These are phyloP conservation scores for Pythium aristosporum DNA, from an alignment of 352 stramenopile genomes.

Conservation along the genomic window DNA sequence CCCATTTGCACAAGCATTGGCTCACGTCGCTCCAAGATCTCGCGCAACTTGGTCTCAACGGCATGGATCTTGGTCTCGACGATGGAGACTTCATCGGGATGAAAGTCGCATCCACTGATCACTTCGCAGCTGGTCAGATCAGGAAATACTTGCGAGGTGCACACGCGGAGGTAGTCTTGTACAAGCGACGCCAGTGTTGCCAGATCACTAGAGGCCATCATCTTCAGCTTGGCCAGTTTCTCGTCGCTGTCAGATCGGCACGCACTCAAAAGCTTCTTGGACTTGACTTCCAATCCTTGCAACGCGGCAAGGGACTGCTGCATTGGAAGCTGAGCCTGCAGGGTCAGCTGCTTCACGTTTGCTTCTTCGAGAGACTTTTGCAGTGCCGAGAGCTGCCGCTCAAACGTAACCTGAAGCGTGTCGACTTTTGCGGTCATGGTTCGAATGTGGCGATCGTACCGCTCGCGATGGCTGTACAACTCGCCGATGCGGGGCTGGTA, in stretches of 20 bases:
- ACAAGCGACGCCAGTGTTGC: slow-evolving; percentile 34
- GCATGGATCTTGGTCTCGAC: slow-evolving; percentile 40
- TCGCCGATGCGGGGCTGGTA: slow-evolving; percentile 85
- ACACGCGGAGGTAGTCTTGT: slow-evolving; percentile 57
- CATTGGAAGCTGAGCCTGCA: slow-evolving; percentile 67
- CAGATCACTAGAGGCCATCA: slow-evolving; percentile 34
- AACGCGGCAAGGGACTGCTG: slow-evolving; percentile 75
- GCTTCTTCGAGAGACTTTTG: slow-evolving; percentile 36
- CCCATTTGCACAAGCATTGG: slow-evolving; percentile 38
- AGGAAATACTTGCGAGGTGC: slow-evolving; percentile 53
- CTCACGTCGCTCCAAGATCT: slow-evolving; percentile 36
- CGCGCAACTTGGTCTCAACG: slow-evolving; percentile 40
- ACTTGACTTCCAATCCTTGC: slow-evolving; percentile 80
- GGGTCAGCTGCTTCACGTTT: slow-evolving; percentile 44
- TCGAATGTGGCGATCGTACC: slow-evolving; percentile 65
- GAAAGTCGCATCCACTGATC: slow-evolving; percentile 83
- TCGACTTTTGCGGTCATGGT: slow-evolving; percentile 52
- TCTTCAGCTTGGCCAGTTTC: slow-evolving; percentile 27
- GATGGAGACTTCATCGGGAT: slow-evolving; percentile 62
- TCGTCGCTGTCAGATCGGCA: slow-evolving; percentile 41
- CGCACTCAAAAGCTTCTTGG: slow-evolving; percentile 60
- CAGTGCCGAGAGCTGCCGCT: slow-evolving; percentile 28
- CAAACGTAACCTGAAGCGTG: slow-evolving; percentile 53
- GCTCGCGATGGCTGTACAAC: slow-evolving; percentile 74
- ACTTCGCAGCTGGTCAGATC: slow-evolving; percentile 60